These are phyloP conservation scores for Pestalotiopsis sp. DNA, from an alignment of 2,329 filamentous ascomycete genomes.

Conservation along the genomic window DNA sequence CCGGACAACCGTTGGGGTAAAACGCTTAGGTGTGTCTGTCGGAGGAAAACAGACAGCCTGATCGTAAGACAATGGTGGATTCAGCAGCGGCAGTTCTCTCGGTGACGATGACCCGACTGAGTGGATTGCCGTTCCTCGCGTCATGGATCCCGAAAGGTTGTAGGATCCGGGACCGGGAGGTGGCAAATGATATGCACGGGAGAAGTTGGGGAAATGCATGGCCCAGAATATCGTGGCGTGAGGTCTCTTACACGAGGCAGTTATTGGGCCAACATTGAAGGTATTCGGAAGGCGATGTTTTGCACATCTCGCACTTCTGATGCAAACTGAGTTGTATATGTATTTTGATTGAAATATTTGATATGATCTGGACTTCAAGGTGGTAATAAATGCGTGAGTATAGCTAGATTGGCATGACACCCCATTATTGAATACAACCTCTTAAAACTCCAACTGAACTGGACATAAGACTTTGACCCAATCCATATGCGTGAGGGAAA, in stretches of 20 bases:
- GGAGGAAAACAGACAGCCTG: not conserved
- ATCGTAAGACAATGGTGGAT: not conserved
- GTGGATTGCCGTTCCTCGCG: not conserved
- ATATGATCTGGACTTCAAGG: not conserved
- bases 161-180: not conserved
- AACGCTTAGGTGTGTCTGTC: not conserved
- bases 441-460: not conserved
- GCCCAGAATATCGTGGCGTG: too few species aligned
- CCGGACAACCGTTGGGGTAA: constrained; percentile 10
- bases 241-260: too few species aligned
- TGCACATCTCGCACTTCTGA: too few species aligned
- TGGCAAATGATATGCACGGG: too few species aligned
- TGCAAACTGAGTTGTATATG: too few species aligned
- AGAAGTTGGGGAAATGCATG: too few species aligned
- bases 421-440: not conserved
- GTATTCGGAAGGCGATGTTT: too few species aligned
- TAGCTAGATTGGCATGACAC: not conserved
- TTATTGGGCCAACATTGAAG: too few species aligned
- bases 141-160: not conserved
- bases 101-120: not conserved
- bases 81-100: not conserved
- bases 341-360: too few species aligned
- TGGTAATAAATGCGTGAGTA: not conserved
- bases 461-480: not conserved
- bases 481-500: not conserved